phyloP scores from a whole-genome alignment of 164 flowering plant genomes.

The Kingdonia uniflora region DNA sequence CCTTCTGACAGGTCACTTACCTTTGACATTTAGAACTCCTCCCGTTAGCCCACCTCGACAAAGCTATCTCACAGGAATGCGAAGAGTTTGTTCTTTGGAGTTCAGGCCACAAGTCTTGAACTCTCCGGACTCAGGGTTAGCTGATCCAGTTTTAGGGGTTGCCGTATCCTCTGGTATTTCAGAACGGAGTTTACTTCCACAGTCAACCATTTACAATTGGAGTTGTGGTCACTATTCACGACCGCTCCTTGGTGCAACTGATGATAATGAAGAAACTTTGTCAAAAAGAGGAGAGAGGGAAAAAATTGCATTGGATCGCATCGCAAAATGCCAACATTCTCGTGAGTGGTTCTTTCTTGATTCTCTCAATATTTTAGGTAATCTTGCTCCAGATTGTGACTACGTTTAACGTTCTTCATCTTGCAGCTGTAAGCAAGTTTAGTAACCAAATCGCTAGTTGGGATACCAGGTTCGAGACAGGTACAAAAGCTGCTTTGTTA shows the following conservation, averaged over 20 bases:
- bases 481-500: slow-evolving; percentile 57
- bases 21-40: slow-evolving; percentile 90
- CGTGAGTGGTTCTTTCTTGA: slow-evolving; percentile 31
- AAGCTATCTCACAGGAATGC: slow-evolving; percentile 64
- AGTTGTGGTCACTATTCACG: slow-evolving; percentile 95
- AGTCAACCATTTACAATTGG: slow-evolving; percentile 87
- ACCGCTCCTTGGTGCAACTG: slow-evolving; percentile 72
- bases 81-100: slow-evolving; percentile 88
- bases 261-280: slow-evolving; percentile 68
- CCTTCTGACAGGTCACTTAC: slow-evolving; percentile 52
- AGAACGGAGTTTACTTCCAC: slow-evolving; percentile 90
- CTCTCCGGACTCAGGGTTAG: slow-evolving; percentile 88
- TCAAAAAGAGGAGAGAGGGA: slow-evolving; percentile 73
- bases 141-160: slow-evolving; percentile 74
- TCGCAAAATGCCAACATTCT: slow-evolving; percentile 79
- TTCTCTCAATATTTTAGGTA: too few relatives aligned
- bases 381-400: too few relatives aligned
- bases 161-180: slow-evolving; percentile 47
- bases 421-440: slow-evolving; percentile 65
- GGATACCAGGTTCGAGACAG: slow-evolving; percentile 86
- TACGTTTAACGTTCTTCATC: slow-evolving; percentile 7
- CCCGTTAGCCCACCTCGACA: slow-evolving; percentile 96
- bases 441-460: slow-evolving; percentile 67
- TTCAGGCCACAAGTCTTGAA: slow-evolving; percentile 71
- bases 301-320: slow-evolving; percentile 64